These are phyloP conservation scores for Asterionellopsis glacialis DNA, from an alignment of 108 stramenopile species.

Conservation along the genomic window DNA sequence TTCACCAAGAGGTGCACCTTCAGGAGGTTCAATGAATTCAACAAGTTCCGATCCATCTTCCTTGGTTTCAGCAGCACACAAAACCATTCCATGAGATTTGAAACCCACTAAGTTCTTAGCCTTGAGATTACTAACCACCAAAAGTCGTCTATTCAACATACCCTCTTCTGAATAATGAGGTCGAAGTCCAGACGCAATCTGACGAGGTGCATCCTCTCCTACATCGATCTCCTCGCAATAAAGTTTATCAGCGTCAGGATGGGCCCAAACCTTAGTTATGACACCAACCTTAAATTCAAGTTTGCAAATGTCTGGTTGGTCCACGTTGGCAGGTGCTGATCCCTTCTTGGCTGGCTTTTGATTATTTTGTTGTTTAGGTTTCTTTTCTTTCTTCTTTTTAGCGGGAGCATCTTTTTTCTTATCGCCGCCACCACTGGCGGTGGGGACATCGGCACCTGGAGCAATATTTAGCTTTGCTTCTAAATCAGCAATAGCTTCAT, in stretches of 20 bases:
- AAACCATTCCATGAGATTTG: slow-evolving; percentile 96
- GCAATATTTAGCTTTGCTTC: slow-evolving; percentile 71
- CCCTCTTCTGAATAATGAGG: slow-evolving; percentile 84
- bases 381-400: slow-evolving; percentile 57
- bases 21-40: slow-evolving; percentile 94
- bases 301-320: slow-evolving; percentile 80
- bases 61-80: slow-evolving; percentile 79
- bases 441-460: slow-evolving; percentile 28
- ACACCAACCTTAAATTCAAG: slow-evolving; percentile 86
- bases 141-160: slow-evolving; percentile 86
- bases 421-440: slow-evolving; percentile 13
- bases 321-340: slow-evolving; percentile 20
- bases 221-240: slow-evolving; percentile 97
- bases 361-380: slow-evolving; percentile 14
- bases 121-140: slow-evolving; percentile 97
- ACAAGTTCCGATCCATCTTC: slow-evolving; percentile 76
- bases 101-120: slow-evolving; percentile 95
- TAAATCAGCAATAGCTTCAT: slow-evolving; percentile 70
- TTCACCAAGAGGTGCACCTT: slow-evolving; percentile 85
- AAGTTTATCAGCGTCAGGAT: slow-evolving; percentile 94
- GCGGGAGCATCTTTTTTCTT: slow-evolving; percentile 21
- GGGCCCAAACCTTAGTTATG: slow-evolving; percentile 93
- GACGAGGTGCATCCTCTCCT: slow-evolving; percentile 85
- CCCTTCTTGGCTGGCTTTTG: slow-evolving; percentile 10
- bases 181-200: slow-evolving; percentile 88